A percentile compares a stretch with the other conserved stretches of the same genome.
phyloP scores from a whole-genome alignment of 2,329 filamentous ascomycete genomes.

The Albophoma yamanashiensis region DNA sequence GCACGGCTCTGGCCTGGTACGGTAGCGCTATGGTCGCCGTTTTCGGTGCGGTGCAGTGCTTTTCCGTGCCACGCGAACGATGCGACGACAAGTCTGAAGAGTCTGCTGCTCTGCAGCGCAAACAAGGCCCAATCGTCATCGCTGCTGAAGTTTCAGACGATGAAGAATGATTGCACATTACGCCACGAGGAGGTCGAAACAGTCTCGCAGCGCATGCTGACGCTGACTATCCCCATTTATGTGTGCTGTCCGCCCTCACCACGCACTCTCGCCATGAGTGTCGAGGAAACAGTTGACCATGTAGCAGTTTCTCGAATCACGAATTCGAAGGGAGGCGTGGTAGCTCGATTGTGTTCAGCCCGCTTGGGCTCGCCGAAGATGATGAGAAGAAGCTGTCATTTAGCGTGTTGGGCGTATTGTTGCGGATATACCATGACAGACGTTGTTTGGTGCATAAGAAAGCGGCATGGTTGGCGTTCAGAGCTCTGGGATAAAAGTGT shows the following conservation, averaged over 20 bases:
- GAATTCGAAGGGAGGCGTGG: neutral
- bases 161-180: conserved; percentile 6
- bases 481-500: conserved; percentile 6
- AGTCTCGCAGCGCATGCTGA: neutral
- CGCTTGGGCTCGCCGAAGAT: neutral
- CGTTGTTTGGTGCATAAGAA: conserved; percentile 3
- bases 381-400: neutral
- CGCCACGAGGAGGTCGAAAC: neutral
- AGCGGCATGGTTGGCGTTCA: conserved; percentile 1
- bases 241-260: neutral
- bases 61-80: conserved; percentile 32
- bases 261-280: neutral
- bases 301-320: conserved; percentile 8
- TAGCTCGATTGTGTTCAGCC: neutral
- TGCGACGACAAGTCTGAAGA: conserved; percentile 19
- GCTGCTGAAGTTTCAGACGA: conserved; percentile 21
- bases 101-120: conserved; percentile 6
- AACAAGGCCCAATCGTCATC: conserved; percentile 5
- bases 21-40: conserved; percentile 46
- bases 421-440: conserved; percentile 1
- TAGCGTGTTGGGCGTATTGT: conserved; percentile 1
- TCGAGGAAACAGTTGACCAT: conserved; percentile 8
- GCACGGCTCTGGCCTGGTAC: conserved; percentile 54
- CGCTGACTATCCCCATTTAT: neutral
- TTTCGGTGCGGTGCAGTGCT: conserved; percentile 49